A percentile compares a stretch with the other conserved stretches of the same genome.
These are phyloP conservation scores for Cystofilobasidium ferigula DNA, from an alignment of 768 basidiomycete species.

Conservation along the genomic window DNA sequence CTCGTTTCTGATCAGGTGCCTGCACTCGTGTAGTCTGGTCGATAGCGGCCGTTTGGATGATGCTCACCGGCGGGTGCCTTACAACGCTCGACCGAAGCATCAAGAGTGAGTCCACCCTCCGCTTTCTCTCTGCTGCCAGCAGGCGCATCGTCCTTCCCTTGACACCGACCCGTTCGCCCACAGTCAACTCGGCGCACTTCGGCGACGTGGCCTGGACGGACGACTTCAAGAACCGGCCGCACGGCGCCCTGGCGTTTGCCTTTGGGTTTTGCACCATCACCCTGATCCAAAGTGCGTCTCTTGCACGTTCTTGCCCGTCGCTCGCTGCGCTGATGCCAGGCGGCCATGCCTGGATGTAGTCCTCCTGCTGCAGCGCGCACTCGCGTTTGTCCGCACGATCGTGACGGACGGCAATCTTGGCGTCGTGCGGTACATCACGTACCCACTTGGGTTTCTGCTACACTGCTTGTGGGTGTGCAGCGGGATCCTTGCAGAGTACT, in stretches of 20 bases:
- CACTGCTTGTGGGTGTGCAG: neutral
- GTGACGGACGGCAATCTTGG: neutral
- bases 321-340: neutral
- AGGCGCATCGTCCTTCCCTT: no score
- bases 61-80: neutral
- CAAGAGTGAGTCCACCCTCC: neutral
- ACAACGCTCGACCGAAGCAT: neutral
- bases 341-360: neutral
- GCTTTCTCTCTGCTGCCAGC: neutral
- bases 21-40: neutral
- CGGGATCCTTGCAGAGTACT: neutral
- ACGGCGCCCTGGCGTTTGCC: neutral
- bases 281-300: neutral
- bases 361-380: neutral
- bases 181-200: neutral
- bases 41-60: neutral
- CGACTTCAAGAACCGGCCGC: neutral
- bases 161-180: no score
- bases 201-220: neutral
- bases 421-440: neutral
- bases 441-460: neutral
- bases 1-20: no score
- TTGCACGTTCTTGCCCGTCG: neutral
- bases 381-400: neutral
- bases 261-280: neutral